phyloP scores from a whole-genome alignment of 352 stramenopile species.

The Achlya hypogyna region DNA sequence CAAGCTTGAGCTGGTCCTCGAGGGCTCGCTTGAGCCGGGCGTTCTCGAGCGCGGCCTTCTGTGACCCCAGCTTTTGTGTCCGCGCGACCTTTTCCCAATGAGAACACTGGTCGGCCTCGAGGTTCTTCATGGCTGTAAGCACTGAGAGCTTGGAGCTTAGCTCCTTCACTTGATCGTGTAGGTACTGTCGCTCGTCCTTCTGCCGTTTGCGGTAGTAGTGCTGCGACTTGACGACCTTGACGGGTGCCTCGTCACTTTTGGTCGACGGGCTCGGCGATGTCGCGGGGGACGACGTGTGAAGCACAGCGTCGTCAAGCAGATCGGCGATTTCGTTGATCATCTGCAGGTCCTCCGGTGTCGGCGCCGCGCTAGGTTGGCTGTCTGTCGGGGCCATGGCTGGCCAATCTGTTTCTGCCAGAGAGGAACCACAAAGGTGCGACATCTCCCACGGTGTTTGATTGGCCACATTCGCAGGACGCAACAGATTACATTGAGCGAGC shows the following conservation, averaged over 20 bases:
- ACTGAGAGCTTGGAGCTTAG: slow-evolving; percentile 1
- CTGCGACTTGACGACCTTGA: slow-evolving; percentile 5
- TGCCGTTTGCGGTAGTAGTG: not conserved
- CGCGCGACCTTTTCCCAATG: slow-evolving; percentile 5
- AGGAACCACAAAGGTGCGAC: slow-evolving; percentile 2
- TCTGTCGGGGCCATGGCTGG: not conserved
- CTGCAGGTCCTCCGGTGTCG: not conserved
- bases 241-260: not conserved
- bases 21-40: not conserved
- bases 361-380: not conserved
- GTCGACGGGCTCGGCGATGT: not conserved
- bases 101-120: not conserved
- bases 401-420: not conserved
- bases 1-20: not conserved
- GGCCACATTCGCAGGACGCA: not conserved
- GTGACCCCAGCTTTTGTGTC: not conserved
- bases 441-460: not conserved
- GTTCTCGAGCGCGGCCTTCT: not conserved
- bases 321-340: slow-evolving; percentile 1
- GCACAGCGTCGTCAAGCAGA: not conserved
- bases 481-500: too few species aligned
- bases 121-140: not conserved
- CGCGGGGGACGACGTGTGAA: not conserved
- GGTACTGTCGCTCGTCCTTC: not conserved
- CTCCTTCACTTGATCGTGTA: not conserved